Percentiles rank a stretch among this genome's conserved stretches.
Conservation (phyloP, 306 rosid genomes). For the Ammopiptanthus mongolicus region DNA sequence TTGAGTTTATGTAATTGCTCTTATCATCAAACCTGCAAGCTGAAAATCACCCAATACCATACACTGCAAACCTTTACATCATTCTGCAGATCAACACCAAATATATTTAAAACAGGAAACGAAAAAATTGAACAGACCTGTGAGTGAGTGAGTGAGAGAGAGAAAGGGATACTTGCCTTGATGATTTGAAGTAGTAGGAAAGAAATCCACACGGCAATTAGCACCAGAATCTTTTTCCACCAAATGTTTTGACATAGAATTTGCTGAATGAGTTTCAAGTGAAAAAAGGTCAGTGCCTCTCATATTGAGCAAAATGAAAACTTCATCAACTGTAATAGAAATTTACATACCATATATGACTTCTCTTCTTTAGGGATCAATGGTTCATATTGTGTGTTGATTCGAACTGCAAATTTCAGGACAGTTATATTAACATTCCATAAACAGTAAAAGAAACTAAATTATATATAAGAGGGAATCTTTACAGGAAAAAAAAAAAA, state of each 20-base stretch:
- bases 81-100: constrained; percentile 49
- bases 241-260: constrained; percentile 54
- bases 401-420: constrained; percentile 46
- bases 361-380: constrained; percentile 57
- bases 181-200: constrained; percentile 70
- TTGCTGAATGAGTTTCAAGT: constrained; percentile 44
- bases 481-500: neutral
- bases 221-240: constrained; percentile 55
- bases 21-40: constrained; percentile 52
- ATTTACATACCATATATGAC: constrained; percentile 43
- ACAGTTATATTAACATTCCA: neutral
- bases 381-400: constrained; percentile 47
- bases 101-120: neutral
- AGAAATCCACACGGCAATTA: constrained; percentile 52
- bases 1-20: neutral
- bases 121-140: neutral
- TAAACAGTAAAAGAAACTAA: neutral
- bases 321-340: neutral
- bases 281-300: neutral
- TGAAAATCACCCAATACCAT: constrained; percentile 81
- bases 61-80: constrained; percentile 43
- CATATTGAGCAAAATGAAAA: neutral
- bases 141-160: neutral
- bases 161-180: constrained; percentile 45
- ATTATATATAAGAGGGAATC: neutral